Conservation (phyloP, 2,329 filamentous ascomycete genomes). For the Trichoderma sp. region DNA sequence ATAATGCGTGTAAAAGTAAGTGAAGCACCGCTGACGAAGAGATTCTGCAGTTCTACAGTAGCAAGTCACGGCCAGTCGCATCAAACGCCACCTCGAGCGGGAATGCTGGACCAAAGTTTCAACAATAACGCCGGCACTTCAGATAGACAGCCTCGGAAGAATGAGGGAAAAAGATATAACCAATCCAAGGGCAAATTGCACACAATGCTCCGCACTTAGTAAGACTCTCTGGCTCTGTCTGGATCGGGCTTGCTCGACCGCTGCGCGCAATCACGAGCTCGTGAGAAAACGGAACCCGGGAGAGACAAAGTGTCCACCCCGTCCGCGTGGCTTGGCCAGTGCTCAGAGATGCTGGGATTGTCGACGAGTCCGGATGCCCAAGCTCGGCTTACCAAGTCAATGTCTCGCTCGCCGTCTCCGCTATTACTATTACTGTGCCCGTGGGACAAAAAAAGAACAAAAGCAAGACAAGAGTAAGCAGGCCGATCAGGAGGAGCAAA, state of each 20-base stretch:
- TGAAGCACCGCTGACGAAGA: neutral
- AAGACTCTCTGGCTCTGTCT: neutral
- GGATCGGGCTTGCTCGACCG: neutral
- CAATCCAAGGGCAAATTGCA: neutral
- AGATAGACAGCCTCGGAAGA: neutral
- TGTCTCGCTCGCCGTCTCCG: constrained; percentile 20
- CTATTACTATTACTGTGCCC: neutral
- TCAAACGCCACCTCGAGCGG: constrained; percentile 11
- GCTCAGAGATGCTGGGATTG: neutral
- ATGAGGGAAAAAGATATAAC: neutral
- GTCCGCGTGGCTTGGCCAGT: constrained; percentile 24
- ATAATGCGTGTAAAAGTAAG: neutral
- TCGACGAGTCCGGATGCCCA: constrained; percentile 20
- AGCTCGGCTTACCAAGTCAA: constrained; percentile 12
- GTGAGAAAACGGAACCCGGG: constrained; percentile 16
- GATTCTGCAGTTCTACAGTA: neutral
- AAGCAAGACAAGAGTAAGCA: neutral
- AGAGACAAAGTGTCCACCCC: constrained; percentile 11
- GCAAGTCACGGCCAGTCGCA: neutral
- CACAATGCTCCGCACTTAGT: constrained; percentile 2
- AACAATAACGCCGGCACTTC: neutral
- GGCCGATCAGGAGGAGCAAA: neutral
- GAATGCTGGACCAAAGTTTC: constrained; percentile 10
- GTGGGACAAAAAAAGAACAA: neutral
- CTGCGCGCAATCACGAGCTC: constrained; percentile 18